These are phyloP conservation scores for Acacia confusa DNA, from an alignment of 306 rosid genomes.

Conservation along the genomic window DNA sequence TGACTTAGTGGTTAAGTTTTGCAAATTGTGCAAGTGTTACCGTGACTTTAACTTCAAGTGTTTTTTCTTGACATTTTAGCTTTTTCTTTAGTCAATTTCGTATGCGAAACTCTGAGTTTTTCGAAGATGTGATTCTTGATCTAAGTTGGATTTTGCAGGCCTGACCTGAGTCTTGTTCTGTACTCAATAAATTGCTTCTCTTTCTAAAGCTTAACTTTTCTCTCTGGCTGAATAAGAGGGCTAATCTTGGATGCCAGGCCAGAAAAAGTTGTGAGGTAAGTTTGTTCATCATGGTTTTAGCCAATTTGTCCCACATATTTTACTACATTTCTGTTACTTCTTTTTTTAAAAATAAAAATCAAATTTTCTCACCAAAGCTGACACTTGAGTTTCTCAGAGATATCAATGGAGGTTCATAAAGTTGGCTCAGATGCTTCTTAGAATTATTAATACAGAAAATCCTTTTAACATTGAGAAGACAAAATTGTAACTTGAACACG, in stretches of 20 bases:
- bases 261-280: conserved; percentile 62
- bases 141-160: conserved; percentile 34
- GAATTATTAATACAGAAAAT: neutral
- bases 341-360: neutral
- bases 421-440: neutral
- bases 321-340: conserved; percentile 15
- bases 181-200: conserved; percentile 8
- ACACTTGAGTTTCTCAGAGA: neutral
- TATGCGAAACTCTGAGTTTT: neutral
- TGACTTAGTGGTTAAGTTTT: conserved; percentile 17
- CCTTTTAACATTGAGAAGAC: neutral
- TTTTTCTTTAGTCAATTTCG: neutral
- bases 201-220: conserved; percentile 15
- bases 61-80: neutral
- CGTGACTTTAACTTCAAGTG: neutral
- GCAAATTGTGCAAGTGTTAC: neutral
- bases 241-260: conserved; percentile 47
- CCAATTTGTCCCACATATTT: neutral
- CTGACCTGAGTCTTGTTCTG: neutral
- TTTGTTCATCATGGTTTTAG: conserved; percentile 9
- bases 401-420: neutral
- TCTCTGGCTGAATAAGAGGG: conserved; percentile 25
- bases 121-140: neutral
- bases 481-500: neutral
- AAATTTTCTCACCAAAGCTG: neutral